Evolutionary conservation across 331 rosid species (phyloP), one percentile per base, ranked within the genome.

Genomic region (Malus hybrid): DNA sequence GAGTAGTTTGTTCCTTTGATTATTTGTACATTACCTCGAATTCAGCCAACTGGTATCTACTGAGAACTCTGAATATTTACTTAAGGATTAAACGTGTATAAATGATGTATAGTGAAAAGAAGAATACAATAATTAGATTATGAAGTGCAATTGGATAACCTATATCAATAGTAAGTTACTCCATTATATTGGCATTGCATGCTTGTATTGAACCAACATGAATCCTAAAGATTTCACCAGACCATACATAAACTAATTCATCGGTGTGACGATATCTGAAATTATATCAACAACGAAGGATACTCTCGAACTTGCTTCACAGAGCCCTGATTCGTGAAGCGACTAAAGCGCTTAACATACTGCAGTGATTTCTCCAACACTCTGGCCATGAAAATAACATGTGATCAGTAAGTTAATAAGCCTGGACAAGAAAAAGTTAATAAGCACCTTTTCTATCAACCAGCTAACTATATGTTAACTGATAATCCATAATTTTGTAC

Each of bases 291-390:
- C n/a, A 62, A 62, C 6, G n/a, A 64, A 39, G 77, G 80, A 82
- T 65, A 78, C 82, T 74, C 83, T 82, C 80, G 32, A 74, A 78
- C 80, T 82, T 82, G 77, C 67, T 82, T 78, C n/a, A 78, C 71
- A 29, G 75, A 74, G 32, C 72, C 80, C 69, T 74, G 85, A 78
- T 78, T 78, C 33, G 67, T 82, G 55, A 82, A 78, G 36, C 77
- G 80, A 60, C 75, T 70, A 65, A 78, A 78, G 70, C 77, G 71
- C 57, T 82, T 77, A n/a, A 82, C 80, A 42, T 74, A 82, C 31
- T 82, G 85, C 55, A 82, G 36, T 22, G 82, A 70, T 77, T 74
- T 82, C 77, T 82, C 80, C 24, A 82, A 52, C 74, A 78, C 85
- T 74, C 82, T 78, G 74, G 6, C n/a, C 10, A 73, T 18, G 12